Evolutionary conservation across 1,284 basidiomycete species (phyloP).

Genomic region (Pseudozyma pruni): DNA sequence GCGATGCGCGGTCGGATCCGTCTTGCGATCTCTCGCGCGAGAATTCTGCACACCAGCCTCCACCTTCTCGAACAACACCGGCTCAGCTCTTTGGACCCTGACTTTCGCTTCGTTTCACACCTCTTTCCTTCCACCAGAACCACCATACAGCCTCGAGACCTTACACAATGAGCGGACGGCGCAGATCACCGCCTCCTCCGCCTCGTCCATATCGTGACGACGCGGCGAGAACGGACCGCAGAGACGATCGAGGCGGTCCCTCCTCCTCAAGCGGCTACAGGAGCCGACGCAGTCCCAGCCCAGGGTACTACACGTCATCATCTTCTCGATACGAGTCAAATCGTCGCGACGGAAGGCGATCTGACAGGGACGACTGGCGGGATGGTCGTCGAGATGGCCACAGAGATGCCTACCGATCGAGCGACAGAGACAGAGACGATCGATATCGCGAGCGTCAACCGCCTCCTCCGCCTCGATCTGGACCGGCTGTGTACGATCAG

Average conservation of each 20-base stretch:
- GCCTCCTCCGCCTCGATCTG: constrained; percentile 16
- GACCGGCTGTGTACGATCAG: constrained; percentile 11
- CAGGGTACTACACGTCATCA: constrained; percentile 3
- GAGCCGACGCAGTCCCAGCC: constrained; percentile 27
- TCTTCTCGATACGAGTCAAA: constrained; percentile 6
- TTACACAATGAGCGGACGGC: constrained; percentile 24
- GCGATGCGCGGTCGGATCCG: constrained; percentile 36
- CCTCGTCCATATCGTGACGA: constrained; percentile 23
- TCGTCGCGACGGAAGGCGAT: constrained; percentile 14
- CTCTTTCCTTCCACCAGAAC: too few species aligned
- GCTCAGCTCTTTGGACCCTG: constrained; percentile 15
- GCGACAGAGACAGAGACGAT: constrained; percentile 14
- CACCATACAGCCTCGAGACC: neutral
- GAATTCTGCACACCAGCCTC: constrained; percentile 5
- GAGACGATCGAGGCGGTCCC: constrained; percentile 12
- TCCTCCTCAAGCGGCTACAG: constrained; percentile 13
- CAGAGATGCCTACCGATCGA: constrained; percentile 10
- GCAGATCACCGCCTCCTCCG: constrained; percentile 22
- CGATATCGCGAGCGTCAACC: constrained; percentile 11
- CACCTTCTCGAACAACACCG: constrained; percentile 15
- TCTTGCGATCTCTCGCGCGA: constrained; percentile 21
- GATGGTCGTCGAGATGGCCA: neutral
- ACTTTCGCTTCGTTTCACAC: neutral
- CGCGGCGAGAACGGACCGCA: neutral
- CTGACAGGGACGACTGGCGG: constrained; percentile 10